Evolutionary conservation across 768 basidiomycete genomes (phyloP), one percentile per base, ranked within the genome.

Genomic region (Thelephora aurantiotincta): DNA sequence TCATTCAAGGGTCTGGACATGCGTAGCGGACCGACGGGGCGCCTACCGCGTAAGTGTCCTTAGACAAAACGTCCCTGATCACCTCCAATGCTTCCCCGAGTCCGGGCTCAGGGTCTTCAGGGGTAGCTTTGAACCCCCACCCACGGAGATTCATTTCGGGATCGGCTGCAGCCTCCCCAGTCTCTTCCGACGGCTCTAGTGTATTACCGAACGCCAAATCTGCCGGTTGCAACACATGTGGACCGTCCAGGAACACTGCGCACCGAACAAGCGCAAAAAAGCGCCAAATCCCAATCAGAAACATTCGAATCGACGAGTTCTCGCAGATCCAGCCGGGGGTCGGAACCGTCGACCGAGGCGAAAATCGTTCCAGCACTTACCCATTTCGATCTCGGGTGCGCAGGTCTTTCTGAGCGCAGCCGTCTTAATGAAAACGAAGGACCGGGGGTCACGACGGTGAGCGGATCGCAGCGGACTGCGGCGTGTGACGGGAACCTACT

Each of bases 401-500:
- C 77, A 75, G 49, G 80, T 70, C 61, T 83, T 86, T 44, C 84
- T 71, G 22, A 88, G 65, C 2, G 83, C 84, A 18, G 80, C 82
- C 41, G 86, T 65, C 83, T 88, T 30, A 9, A 30, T 30, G 26
- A 30, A 30, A 30, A 9, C n/a, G 26, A 30, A 9, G 26, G 26
- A 4, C 9, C 26, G 26, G 54, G 14, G 20, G 2, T 9, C 22
- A 11, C 30, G 42, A 37, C 43, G 16, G 35, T 20, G 42, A 16
- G 22, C 26, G 35, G 48, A 16, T 35, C 46, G 34, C 49, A 14
- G 34, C 49, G 13, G 35, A 34, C 12, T 34, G 26, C 48, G 33
- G 14, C 33, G 33, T 19, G 41, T 23, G 23, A 44, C 26, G 34
- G 13, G 14, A 19, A 36, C 74, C 60, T 50, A 84, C 84, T 55